Base-by-base conservation (phyloP, 2,329 filamentous ascomycete genomes). In the Furcasterigmium furcatum region DNA sequence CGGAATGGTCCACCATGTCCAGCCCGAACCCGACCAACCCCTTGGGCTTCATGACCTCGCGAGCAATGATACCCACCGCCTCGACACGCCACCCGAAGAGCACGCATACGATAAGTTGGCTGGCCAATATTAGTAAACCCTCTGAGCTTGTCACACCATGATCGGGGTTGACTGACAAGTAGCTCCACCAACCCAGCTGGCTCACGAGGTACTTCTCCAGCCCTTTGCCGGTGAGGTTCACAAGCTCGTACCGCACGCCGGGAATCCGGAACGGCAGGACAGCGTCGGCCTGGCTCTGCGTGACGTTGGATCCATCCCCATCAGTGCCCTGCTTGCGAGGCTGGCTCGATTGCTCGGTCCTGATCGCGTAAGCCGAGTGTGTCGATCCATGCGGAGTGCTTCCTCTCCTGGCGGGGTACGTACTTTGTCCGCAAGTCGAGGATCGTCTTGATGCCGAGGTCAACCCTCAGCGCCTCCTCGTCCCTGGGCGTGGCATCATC, bases 351-450 rank as follows among this genome's bases (percentile, higher is more conserved):
- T 89, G 85, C 64, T 92, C 88, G 19, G 87, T 89, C 54, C 84
- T 87, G 16, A 38, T 4, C 13, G 39, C 38, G 24, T 27, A 27
- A 27, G 24, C 24, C 24, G 12, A 7, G 24, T n/a, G 24, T 12
- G 24, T 27, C 24, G 24, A 27, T 27, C 34, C 32, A 18, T 7
- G 4, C 5, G 32, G n/a, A 35, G 10, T n/a, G n/a, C 14, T 18
- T 4, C n/a, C n/a, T 4, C 7, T 27, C 7, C 24, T 12, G 34
- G 9, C n/a, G 5, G 20, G 20, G 41, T 29, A 44, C 64, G 48
- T 74, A 88, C 82, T 85, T 82, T 50, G 89, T 88, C 46, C 91
- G 80, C 10, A 95, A 71, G 67, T 95, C 91, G 48, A 95, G 77
- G 34, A 95, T 79, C 3, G 83, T 88, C 53, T 75, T 79, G 52